Evolutionary conservation across 768 basidiomycete species (phyloP), one percentile per base, ranked within the genome.

Genomic region (Serendipita indica): DNA sequence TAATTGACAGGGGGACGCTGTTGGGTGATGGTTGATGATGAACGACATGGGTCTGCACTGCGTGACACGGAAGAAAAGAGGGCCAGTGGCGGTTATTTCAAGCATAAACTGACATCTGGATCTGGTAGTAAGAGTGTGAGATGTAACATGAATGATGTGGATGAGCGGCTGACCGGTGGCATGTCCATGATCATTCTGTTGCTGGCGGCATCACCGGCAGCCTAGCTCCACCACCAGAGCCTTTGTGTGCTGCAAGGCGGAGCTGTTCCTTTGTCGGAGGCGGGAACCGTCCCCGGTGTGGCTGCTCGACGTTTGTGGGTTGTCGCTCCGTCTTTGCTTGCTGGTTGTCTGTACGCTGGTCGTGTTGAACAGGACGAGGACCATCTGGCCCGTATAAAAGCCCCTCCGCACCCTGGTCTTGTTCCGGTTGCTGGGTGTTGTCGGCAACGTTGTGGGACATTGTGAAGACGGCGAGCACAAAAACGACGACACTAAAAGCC

Each of bases 181-280:
- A 54, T 10, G 25, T 22, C 10, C 16, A 27, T 27, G 16, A 33
- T 27, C 49, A 54, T 54, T 54, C 49, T 28, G 22, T 54, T 10
- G 25, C 49, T 54, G 49, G 49, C 30, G 49, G 49, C 32, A 28
- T 27, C 49, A 27, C 32, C 25, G 49, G 49, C 32, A 54, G 4
- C 22, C 30, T 27, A 28, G 49, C 49, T 54, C 49, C 49, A 27
- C 49, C 49, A 33, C 49, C 49, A 54, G 49, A 54, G 32, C 49
- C 49, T 33, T 54, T 54, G 25, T 54, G 49, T 33, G n/a, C 25
- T 28, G 49, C 49, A n/a, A 25, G 49, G 16, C 22, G 4, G 49
- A 54, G 22, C n/a, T 54, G 20, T 30, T 54, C 49, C 32, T 28
- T 54, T 4, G 49, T 54, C 10, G 49, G 49, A 27, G 32, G 7